These are phyloP conservation scores for Fusarium camptoceras DNA, from an alignment of 2,329 filamentous ascomycete genomes.

Conservation along the genomic window DNA sequence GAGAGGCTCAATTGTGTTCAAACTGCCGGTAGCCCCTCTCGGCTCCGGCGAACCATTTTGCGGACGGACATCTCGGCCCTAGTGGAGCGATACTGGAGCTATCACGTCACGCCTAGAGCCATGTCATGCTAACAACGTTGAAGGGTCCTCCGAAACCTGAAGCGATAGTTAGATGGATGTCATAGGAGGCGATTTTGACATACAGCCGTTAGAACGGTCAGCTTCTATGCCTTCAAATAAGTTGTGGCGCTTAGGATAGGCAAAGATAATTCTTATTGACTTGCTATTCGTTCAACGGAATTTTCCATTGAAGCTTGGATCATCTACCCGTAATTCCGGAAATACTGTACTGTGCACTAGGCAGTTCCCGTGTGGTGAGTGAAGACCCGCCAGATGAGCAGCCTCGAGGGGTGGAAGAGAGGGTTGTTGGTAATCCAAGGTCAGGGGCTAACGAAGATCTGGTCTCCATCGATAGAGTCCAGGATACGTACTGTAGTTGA, in stretches of 20 bases:
- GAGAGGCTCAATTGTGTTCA: neutral
- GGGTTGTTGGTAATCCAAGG: neutral
- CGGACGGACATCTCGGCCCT: slow-evolving; percentile 33
- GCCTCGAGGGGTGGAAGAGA: slow-evolving; percentile 13
- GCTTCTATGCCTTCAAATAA: slow-evolving; percentile 13
- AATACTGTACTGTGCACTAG: slow-evolving; percentile 1
- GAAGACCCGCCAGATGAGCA: slow-evolving; percentile 2
- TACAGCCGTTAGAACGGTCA: slow-evolving; percentile 1
- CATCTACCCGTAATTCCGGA: slow-evolving; percentile 1
- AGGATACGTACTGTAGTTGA: slow-evolving; percentile 29
- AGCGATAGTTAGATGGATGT: slow-evolving; percentile 2
- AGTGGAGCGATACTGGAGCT: slow-evolving; percentile 23
- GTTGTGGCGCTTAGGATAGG: slow-evolving; percentile 13
- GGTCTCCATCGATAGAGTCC: slow-evolving; percentile 31
- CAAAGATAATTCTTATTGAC: slow-evolving; percentile 13
- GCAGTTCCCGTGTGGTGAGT: slow-evolving; percentile 6
- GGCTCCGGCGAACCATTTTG: slow-evolving; percentile 22
- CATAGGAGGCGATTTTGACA: neutral
- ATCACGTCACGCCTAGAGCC: slow-evolving; percentile 37
- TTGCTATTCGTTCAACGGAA: slow-evolving; percentile 22
- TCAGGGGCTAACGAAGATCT: slow-evolving; percentile 37
- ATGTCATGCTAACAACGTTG: slow-evolving; percentile 9
- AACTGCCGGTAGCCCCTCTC: slow-evolving; percentile 20
- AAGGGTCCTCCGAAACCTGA: slow-evolving; percentile 8
- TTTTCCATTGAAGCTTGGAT: slow-evolving; percentile 12